Conservation (phyloP, 352 stramenopile species). For the Phytophthora multivora region DNA sequence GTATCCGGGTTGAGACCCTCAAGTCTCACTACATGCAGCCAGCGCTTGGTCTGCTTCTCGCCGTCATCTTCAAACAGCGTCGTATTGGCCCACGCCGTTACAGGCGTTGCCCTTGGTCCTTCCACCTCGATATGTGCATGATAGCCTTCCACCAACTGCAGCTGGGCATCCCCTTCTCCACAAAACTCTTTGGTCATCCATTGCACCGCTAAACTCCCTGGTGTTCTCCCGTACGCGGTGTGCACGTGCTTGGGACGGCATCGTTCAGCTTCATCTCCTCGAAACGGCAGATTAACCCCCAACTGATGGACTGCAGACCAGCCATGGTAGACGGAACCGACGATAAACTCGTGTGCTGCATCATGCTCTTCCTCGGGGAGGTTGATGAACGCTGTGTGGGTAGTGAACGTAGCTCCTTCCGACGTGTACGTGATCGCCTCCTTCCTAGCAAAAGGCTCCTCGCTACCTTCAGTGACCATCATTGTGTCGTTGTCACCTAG, state of each 20-base stretch:
- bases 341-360: constrained; percentile 66
- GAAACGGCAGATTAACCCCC: constrained; percentile 53
- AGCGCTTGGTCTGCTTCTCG: constrained; percentile 57
- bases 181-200: constrained; percentile 80
- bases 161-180: constrained; percentile 39
- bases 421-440: constrained; percentile 63
- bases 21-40: constrained; percentile 73
- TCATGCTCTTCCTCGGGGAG: constrained; percentile 22
- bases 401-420: constrained; percentile 59
- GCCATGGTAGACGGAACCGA: constrained; percentile 79
- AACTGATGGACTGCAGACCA: constrained; percentile 75
- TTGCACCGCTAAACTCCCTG: constrained; percentile 72
- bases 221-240: constrained; percentile 67
- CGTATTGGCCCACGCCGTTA: constrained; percentile 52
- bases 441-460: constrained; percentile 43
- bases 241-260: constrained; percentile 85
- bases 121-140: constrained; percentile 47
- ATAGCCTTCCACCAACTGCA: constrained; percentile 70
- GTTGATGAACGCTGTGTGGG: constrained; percentile 68
- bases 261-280: constrained; percentile 43
- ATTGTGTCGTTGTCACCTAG: constrained; percentile 42
- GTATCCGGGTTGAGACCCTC: constrained; percentile 63
- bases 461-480: constrained; percentile 10
- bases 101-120: constrained; percentile 35
- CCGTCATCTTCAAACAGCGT: constrained; percentile 76